Evolutionary conservation across 129 eudicot genomes (phyloP).

Genomic region (Flaveria bidentis): DNA sequence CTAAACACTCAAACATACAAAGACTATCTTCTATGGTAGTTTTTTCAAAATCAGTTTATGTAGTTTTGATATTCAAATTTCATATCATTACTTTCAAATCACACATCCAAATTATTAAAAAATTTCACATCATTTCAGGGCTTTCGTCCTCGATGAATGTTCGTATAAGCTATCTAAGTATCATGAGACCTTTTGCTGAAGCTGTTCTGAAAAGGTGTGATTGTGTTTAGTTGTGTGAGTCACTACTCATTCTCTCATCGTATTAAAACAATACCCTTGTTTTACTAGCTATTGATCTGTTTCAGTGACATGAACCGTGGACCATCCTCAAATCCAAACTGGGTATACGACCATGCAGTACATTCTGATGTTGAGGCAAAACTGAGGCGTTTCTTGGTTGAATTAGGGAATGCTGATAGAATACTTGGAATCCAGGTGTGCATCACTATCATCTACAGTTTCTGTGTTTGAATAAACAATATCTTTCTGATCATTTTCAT

Average conservation of each 20-base stretch:
- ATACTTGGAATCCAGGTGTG: conserved; percentile 94
- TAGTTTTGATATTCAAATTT: background rate
- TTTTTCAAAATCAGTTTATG: background rate
- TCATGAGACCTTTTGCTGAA: conserved; percentile 98
- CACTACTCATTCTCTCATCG: background rate
- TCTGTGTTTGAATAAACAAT: background rate
- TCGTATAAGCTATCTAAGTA: conserved; percentile 69
- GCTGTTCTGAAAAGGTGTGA: conserved; percentile 79
- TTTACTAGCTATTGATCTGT: conserved; percentile 15
- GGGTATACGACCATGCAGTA: conserved; percentile 71
- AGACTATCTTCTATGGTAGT: background rate
- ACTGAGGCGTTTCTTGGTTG: conserved; percentile 68
- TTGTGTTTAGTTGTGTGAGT: background rate
- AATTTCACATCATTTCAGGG: conserved; percentile 52
- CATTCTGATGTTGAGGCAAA: conserved; percentile 82
- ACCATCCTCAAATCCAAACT: conserved; percentile 60
- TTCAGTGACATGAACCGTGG: conserved; percentile 73
- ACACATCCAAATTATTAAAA: background rate
- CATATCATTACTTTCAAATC: background rate
- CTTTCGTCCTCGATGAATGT: conserved; percentile 91
- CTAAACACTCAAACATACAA: conserved; percentile 7
- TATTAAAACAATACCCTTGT: conserved; percentile 7
- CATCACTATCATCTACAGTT: background rate
- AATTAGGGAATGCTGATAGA: conserved; percentile 78
- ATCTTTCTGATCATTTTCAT: background rate